phyloP scores from a whole-genome alignment of 768 basidiomycete species.

The Lactarius hengduanensis region DNA sequence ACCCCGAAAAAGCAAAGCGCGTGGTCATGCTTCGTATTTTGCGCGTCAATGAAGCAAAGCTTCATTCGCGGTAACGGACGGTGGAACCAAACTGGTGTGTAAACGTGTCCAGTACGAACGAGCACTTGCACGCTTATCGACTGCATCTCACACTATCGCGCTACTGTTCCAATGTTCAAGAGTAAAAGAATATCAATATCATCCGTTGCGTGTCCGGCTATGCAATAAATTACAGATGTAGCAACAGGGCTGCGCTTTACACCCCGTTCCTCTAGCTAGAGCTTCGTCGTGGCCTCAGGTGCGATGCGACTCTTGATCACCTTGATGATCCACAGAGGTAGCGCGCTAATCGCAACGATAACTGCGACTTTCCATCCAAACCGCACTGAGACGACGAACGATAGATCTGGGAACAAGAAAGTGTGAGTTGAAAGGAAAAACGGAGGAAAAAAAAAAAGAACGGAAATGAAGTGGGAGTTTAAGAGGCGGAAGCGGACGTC shows the following conservation, averaged over 20 bases:
- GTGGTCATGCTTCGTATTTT: too few relatives aligned
- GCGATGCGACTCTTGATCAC: slow-evolving; percentile 80
- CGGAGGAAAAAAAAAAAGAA: neutral
- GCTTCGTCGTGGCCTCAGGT: slow-evolving; percentile 91
- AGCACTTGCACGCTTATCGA: too few relatives aligned
- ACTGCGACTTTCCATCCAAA: slow-evolving; percentile 94
- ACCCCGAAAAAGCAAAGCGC: too few relatives aligned
- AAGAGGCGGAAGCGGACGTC: neutral
- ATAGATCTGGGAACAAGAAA: slow-evolving; percentile 58
- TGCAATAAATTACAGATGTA: slow-evolving; percentile 20
- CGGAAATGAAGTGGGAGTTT: neutral
- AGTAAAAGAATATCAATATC: neutral
- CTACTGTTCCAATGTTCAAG: neutral
- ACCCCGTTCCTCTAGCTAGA: slow-evolving; percentile 48
- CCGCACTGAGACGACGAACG: slow-evolving; percentile 82
- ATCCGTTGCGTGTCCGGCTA: slow-evolving; percentile 4
- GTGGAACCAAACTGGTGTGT: too few relatives aligned
- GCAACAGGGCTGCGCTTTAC: neutral
- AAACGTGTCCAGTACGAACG: too few relatives aligned
- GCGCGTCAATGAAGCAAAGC: too few relatives aligned
- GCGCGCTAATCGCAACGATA: slow-evolving; percentile 90
- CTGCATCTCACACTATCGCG: neutral
- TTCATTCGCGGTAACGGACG: too few relatives aligned
- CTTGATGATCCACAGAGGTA: slow-evolving; percentile 91
- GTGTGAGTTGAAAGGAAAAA: neutral